A percentile compares a stretch with the other conserved stretches of the same genome.
phyloP scores from a whole-genome alignment of 1,284 basidiomycete genomes.

The Malassezia cuniculi region DNA sequence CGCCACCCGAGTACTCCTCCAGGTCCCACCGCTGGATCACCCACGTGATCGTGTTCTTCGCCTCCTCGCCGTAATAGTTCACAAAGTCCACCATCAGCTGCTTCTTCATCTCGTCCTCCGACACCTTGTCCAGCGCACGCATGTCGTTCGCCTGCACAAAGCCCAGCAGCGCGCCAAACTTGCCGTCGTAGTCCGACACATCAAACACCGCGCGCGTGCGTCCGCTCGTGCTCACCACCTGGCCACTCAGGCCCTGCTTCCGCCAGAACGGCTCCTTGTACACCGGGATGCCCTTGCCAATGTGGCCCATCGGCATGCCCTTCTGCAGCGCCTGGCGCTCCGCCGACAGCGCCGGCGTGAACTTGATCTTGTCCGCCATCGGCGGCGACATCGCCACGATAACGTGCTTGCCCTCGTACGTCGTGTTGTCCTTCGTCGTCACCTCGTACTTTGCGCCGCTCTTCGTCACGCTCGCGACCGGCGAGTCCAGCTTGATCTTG shows the following conservation, averaged over 20 bases:
- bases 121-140: neutral
- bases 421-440: neutral
- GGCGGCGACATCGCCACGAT: constrained; percentile 11
- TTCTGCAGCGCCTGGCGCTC: neutral
- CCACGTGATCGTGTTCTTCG: constrained; percentile 1
- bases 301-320: constrained; percentile 3
- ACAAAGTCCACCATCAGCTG: neutral
- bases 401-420: neutral
- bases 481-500: constrained; percentile 5
- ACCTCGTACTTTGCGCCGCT: neutral
- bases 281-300: constrained; percentile 3
- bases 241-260: neutral
- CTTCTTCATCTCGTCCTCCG: neutral
- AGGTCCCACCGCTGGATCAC: constrained; percentile 5
- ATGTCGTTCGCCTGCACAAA: constrained; percentile 6
- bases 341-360: neutral
- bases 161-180: neutral
- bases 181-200: neutral
- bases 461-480: neutral
- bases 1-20: constrained; percentile 10
- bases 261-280: constrained; percentile 8
- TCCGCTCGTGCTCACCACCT: neutral
- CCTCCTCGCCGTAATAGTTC: constrained; percentile 8
- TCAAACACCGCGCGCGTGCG: constrained; percentile 2
- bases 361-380: constrained; percentile 5